These are phyloP conservation scores for Amyloporia xantha DNA, from an alignment of 768 basidiomycete species.

Conservation along the genomic window DNA sequence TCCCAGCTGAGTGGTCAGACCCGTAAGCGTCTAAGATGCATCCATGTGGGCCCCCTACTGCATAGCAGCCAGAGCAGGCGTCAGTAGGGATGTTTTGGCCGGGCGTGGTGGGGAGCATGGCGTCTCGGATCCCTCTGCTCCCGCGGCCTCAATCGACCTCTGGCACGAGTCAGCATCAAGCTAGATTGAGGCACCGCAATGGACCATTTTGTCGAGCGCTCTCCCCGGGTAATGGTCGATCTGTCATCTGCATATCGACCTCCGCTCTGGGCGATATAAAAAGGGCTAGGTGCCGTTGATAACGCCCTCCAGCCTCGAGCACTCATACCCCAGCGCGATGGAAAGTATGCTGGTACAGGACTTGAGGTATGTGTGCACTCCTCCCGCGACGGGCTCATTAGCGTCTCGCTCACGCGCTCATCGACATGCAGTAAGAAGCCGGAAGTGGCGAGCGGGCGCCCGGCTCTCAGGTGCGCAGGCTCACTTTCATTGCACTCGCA, in stretches of 20 bases:
- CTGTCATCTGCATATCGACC: neutral
- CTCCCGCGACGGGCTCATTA: neutral
- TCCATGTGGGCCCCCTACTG: too few species aligned
- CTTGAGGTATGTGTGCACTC: neutral
- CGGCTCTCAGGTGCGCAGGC: conserved; percentile 4
- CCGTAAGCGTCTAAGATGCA: too few species aligned
- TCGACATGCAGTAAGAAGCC: conserved; percentile 1
- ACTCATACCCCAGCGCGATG: neutral
- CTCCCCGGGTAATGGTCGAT: too few species aligned
- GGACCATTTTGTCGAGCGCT: too few species aligned
- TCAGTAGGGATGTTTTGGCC: too few species aligned
- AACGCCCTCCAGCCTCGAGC: neutral
- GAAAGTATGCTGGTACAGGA: neutral
- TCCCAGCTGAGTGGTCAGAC: too few species aligned
- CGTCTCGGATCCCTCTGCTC: too few species aligned
- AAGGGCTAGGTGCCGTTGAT: neutral
- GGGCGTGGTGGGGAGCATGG: too few species aligned
- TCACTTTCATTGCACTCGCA: neutral
- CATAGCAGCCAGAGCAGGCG: too few species aligned
- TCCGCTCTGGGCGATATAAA: neutral
- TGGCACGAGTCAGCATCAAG: too few species aligned
- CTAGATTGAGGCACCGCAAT: too few species aligned
- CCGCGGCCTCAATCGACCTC: too few species aligned
- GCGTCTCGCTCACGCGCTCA: neutral
- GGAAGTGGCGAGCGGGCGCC: conserved; percentile 4